phyloP scores from a whole-genome alignment of 2,329 filamentous ascomycete genomes.

The Fragosphaeria purpurea region DNA sequence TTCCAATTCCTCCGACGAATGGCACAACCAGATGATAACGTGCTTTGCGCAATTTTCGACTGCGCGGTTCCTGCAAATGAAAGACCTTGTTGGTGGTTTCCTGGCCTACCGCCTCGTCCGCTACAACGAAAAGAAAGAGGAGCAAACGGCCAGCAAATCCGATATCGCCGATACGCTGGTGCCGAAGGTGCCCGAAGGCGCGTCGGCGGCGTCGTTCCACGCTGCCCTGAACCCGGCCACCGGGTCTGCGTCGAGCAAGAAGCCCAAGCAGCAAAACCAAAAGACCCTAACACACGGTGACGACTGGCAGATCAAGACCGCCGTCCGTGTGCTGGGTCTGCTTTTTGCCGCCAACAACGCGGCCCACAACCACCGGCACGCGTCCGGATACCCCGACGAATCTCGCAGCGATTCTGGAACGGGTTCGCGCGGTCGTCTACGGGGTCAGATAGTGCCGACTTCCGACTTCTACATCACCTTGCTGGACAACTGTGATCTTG shows the following conservation, averaged over 20 bases:
- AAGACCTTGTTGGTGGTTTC: constrained; percentile 69
- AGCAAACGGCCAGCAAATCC: constrained; percentile 30
- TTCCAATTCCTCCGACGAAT: constrained; percentile 63
- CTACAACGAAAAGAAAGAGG: constrained; percentile 57
- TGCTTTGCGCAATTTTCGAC: constrained; percentile 69
- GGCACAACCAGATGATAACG: constrained; percentile 64
- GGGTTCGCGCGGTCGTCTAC: constrained; percentile 31
- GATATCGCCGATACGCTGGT: constrained; percentile 60
- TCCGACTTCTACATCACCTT: constrained; percentile 83
- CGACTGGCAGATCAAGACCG: constrained; percentile 83
- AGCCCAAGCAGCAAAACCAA: constrained; percentile 38
- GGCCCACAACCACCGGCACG: constrained; percentile 24
- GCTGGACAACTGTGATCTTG: constrained; percentile 75
- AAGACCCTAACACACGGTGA: constrained; percentile 59
- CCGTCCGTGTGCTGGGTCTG: constrained; percentile 68
- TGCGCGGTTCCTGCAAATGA: constrained; percentile 57
- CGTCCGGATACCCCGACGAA: constrained; percentile 15
- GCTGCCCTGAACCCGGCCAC: constrained; percentile 56
- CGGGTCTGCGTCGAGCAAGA: constrained; percentile 31
- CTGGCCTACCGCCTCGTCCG: constrained; percentile 70
- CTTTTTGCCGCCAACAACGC: constrained; percentile 72
- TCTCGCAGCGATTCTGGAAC: constrained; percentile 20
- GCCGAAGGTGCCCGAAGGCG: constrained; percentile 59
- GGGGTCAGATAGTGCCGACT: constrained; percentile 63
- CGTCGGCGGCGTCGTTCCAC: constrained; percentile 61